Evolutionary conservation across 2,329 filamentous ascomycete species (phyloP).

Genomic region (Tolypocladium amazonense): DNA sequence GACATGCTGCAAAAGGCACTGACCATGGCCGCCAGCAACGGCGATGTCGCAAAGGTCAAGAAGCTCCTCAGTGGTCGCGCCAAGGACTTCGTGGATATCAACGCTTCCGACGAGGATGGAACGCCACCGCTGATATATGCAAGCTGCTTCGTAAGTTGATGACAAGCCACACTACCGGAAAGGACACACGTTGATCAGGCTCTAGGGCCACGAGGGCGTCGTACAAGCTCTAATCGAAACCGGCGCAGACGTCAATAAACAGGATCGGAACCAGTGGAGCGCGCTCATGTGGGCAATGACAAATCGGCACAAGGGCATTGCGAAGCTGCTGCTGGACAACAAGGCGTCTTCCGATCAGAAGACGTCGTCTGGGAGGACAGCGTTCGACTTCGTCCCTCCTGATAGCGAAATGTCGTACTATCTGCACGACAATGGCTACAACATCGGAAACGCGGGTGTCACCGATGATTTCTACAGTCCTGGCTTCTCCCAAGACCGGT

Average conservation of each 20-base stretch:
- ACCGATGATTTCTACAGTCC: constrained; percentile 89
- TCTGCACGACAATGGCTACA: constrained; percentile 87
- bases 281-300: constrained; percentile 99
- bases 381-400: constrained; percentile 89
- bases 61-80: constrained; percentile 66
- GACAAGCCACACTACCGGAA: background rate
- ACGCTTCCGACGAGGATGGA: constrained; percentile 84
- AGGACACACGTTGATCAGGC: constrained; percentile 2
- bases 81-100: constrained; percentile 68
- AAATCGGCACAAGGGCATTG: constrained; percentile 91
- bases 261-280: constrained; percentile 95
- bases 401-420: constrained; percentile 97
- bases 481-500: constrained; percentile 83
- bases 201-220: constrained; percentile 75
- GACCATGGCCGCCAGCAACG: constrained; percentile 94
- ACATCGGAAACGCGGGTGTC: constrained; percentile 69
- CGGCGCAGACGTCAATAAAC: constrained; percentile 80
- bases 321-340: constrained; percentile 83
- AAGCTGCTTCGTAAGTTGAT: constrained; percentile 76
- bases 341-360: constrained; percentile 94
- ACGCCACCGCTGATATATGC: constrained; percentile 96
- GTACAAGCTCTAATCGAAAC: constrained; percentile 76
- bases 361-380: constrained; percentile 85
- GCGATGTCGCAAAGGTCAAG: constrained; percentile 72
- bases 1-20: constrained; percentile 76